Evolutionary conservation across 2,329 filamentous ascomycete species (phyloP).

Genomic region (Aspergillus ruber): DNA sequence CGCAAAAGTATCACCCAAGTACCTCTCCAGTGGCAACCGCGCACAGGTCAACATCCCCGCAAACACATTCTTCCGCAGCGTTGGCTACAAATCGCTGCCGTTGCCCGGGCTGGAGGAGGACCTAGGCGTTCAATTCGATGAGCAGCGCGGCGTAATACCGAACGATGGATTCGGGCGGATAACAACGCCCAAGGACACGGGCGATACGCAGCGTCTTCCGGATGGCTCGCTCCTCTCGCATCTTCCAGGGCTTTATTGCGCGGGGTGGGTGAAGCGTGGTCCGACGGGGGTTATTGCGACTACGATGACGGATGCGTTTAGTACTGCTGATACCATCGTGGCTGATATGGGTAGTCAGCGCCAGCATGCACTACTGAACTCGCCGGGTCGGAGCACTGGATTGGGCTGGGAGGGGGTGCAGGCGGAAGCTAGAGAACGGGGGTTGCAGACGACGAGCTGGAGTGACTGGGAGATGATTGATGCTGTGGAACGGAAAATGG

Average conservation of each 20-base stretch:
- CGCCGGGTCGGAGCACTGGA: constrained; percentile 33
- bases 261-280: constrained; percentile 93
- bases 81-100: constrained; percentile 81
- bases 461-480: constrained; percentile 83
- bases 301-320: constrained; percentile 92
- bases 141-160: constrained; percentile 64
- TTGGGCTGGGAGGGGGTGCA: constrained; percentile 73
- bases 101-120: constrained; percentile 64
- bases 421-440: constrained; percentile 49
- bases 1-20: constrained; percentile 41
- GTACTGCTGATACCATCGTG: constrained; percentile 74
- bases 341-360: constrained; percentile 56
- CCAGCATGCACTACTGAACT: constrained; percentile 41
- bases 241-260: constrained; percentile 75
- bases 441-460: constrained; percentile 67
- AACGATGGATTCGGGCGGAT: constrained; percentile 79
- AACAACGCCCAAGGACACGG: constrained; percentile 31
- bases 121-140: constrained; percentile 72
- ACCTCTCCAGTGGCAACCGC: constrained; percentile 45
- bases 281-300: constrained; percentile 93
- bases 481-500: constrained; percentile 62
- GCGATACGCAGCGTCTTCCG: constrained; percentile 19
- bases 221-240: constrained; percentile 40
- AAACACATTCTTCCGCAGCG: constrained; percentile 78
- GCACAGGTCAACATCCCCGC: constrained; percentile 52